Evolutionary conservation across 129 eudicot species (phyloP), one percentile per base, ranked within the genome.

Genomic region (Heracleum sosnowskyi): DNA sequence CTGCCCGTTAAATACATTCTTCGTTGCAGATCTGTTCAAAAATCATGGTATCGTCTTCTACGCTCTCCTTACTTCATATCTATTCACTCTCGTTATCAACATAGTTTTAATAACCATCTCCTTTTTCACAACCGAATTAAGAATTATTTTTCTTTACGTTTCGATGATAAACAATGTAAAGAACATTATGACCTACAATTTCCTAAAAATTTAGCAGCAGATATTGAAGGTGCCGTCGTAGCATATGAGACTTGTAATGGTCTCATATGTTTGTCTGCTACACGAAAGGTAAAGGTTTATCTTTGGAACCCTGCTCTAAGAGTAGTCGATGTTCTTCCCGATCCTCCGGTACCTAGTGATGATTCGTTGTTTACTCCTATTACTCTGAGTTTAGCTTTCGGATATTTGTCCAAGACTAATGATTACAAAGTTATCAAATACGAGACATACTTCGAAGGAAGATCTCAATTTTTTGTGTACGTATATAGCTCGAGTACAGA

Each of bases 291-390:
- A n/a, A n/a, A n/a, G 53, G 53, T 46, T 46, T 46, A 1, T 2
- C 20, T 46, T 46, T 46, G 53, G 53, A 46, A 46, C 1, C 53
- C 53, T 15, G 20, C 20, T 15, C 6, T 46, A 15, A 47, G 55
- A 47, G 55, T 47, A 24, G 1, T 47, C 4, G 7, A 17, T 17
- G 55, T 47, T 47, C 24, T 47, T 47, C 55, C 24, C 0, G 55
- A 17, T 47, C 17, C 55, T 17, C 55, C 55, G 7, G 0, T 17
- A 16, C 55, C 24, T 18, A 4, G 1, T 5, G 8, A 47, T 47
- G 7, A 4, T 17, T 16, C 15, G 11, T 11, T 42, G 2, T 2
- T 0, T 42, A 0, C 0, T 0, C 24, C 1, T 17, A 0, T 0
- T 47, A 17, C 7, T 47, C 0, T 0, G 7, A 24, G 55, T 47